Evolutionary conservation across 176 grass and related monocot genomes (phyloP).

Genomic region (Aegilops bicornis): DNA sequence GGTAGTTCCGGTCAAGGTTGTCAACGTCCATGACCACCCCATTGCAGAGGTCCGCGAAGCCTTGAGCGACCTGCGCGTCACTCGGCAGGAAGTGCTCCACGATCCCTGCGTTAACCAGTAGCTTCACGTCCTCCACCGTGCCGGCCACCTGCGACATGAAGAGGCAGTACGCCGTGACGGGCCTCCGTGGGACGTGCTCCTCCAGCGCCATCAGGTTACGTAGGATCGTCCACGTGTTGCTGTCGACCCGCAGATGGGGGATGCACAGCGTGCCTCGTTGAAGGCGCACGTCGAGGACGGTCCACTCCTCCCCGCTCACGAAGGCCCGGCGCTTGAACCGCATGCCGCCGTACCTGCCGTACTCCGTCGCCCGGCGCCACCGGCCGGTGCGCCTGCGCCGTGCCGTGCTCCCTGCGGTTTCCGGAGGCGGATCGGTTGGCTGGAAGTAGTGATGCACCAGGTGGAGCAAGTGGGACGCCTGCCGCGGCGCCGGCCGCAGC

Average conservation of each 20-base stretch:
- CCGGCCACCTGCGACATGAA: constrained; percentile 19
- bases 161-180: constrained; percentile 31
- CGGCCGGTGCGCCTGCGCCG: not conserved
- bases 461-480: not conserved
- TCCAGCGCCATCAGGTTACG: constrained; percentile 28
- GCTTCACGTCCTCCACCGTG: not conserved
- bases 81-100: not conserved
- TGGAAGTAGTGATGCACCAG: not conserved
- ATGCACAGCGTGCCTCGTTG: not conserved
- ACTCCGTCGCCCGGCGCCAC: constrained; percentile 25
- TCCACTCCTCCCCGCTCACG: not conserved
- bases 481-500: too few species aligned
- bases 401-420: not conserved
- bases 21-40: not conserved
- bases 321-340: not conserved
- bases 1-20: not conserved
- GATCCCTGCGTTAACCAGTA: not conserved
- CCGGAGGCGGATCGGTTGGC: not conserved
- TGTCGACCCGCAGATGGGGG: not conserved
- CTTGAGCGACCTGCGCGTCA: not conserved
- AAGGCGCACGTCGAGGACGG: constrained; percentile 10
- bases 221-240: not conserved
- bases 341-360: not conserved
- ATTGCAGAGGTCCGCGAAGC: not conserved
- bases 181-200: not conserved